phyloP scores from a whole-genome alignment of 23 red algal species.

The Porphyridium purpureum region DNA sequence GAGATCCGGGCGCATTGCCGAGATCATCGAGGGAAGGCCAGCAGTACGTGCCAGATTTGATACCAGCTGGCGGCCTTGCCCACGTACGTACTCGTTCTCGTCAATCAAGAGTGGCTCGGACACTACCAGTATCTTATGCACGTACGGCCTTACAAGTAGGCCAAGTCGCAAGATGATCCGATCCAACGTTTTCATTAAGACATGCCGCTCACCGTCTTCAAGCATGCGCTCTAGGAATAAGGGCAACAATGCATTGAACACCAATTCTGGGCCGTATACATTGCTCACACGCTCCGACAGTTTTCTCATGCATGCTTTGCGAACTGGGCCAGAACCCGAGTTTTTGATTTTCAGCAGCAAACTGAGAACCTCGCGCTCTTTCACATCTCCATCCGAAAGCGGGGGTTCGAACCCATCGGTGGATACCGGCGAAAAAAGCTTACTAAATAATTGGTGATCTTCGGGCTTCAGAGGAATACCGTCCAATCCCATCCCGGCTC shows the following conservation, averaged over 20 bases:
- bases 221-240: constrained; percentile 64
- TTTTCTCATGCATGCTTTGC: constrained; percentile 65
- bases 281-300: constrained; percentile 60
- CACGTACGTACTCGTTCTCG: constrained; percentile 73
- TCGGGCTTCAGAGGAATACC: constrained; percentile 69
- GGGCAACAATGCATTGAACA: constrained; percentile 63
- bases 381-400: constrained; percentile 37
- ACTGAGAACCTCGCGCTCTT: constrained; percentile 55
- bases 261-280: constrained; percentile 55
- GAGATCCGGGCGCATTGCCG: constrained; percentile 84
- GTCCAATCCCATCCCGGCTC: constrained; percentile 30
- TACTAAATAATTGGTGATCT: constrained; percentile 68
- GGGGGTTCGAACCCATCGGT: constrained; percentile 29
- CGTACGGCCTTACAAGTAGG: constrained; percentile 65
- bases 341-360: constrained; percentile 87
- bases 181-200: constrained; percentile 75
- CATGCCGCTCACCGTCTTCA: constrained; percentile 77
- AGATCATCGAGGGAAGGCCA: constrained; percentile 73
- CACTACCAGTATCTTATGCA: constrained; percentile 80
- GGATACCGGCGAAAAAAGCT: constrained; percentile 26
- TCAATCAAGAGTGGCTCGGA: constrained; percentile 88
- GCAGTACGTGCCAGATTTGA: constrained; percentile 77
- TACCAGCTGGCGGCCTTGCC: constrained; percentile 77
- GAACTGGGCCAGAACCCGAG: constrained; percentile 34
- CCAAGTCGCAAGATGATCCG: constrained; percentile 52